phyloP scores from a whole-genome alignment of 2,329 filamentous ascomycete genomes.

The Alternaria hordeiaustralica region DNA sequence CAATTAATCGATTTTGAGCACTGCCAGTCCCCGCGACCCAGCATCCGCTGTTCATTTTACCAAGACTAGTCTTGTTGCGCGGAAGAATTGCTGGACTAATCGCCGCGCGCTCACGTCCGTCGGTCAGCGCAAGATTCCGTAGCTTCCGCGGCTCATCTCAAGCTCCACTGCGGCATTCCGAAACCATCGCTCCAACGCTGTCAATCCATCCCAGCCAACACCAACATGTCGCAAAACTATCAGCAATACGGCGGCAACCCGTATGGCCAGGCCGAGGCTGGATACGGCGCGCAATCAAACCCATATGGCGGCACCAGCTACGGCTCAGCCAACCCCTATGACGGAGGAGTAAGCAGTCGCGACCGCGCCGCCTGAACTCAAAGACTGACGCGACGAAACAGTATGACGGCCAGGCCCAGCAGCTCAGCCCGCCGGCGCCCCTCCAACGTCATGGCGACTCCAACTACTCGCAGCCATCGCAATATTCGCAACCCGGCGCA shows the following conservation, averaged over 20 bases:
- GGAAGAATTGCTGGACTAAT: neutral
- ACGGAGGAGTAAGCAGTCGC: conserved; percentile 31
- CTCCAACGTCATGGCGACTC: conserved; percentile 43
- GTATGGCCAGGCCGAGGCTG: conserved; percentile 13
- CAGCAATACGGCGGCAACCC: conserved; percentile 53
- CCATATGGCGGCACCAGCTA: conserved; percentile 49
- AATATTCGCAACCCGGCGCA: conserved; percentile 37
- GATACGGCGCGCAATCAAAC: conserved; percentile 31
- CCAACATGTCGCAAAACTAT: conserved; percentile 54
- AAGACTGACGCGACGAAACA: conserved; percentile 17
- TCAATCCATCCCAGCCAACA: conserved; percentile 13
- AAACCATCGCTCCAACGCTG: conserved; percentile 18
- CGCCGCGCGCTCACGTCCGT: conserved; percentile 6
- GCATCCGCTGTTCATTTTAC: conserved; percentile 2
- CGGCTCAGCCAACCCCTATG: conserved; percentile 40
- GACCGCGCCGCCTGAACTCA: conserved; percentile 11
- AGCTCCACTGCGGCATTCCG: conserved; percentile 29
- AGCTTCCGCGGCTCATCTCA: conserved; percentile 34
- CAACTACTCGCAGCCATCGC: conserved; percentile 49
- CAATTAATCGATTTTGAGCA: conserved; percentile 6
- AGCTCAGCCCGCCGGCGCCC: conserved; percentile 35
- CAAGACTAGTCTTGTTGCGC: conserved; percentile 8
- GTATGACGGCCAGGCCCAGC: conserved; percentile 32
- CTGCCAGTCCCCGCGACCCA: neutral
- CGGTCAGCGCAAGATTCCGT: conserved; percentile 30